Evolutionary conservation across 2,329 filamentous ascomycete genomes (phyloP), one percentile per base, ranked within the genome.

Genomic region (Nannizzia gypsea): DNA sequence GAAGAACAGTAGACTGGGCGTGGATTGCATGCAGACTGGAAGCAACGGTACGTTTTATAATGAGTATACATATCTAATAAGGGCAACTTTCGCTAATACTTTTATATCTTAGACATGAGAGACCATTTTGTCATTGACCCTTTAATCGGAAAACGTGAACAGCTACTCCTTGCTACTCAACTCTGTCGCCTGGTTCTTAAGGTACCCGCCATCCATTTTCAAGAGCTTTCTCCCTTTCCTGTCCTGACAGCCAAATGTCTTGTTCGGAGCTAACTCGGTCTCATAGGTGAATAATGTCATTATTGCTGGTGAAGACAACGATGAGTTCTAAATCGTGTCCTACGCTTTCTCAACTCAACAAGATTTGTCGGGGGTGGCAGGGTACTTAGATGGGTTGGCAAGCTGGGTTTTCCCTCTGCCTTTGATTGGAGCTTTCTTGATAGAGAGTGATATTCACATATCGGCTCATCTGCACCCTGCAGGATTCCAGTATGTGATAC

Each of bases 71-170:
- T 13, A 6, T 34, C 31, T 3, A 15, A 48, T 40, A 6, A 34
- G 22, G 8, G 15, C 54, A 2, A 15, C 20, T 56, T 20, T 20
- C 17, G n/a, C 52, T 62, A 58, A 58, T 50, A 56, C 63, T 61
- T 63, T 46, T 38, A n/a, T 17, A 40, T 57, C 24, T 56, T 70
- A 85, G 86, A 97, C 77, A 99, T 99, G 93, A 91, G 88, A 78
- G 86, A 96, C 67, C 89, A 93, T 66, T 99, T 99, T 75, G 93
- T 96, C 66, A 97, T 99, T 72, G 93, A 99, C 72, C 95, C 93
- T 58, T 79, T 99, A 70, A 99, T 99, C 72, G 93, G 93, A 68
- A 99, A 99, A 83, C 88, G 89, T 76, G 91, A 96, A 78, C 93
- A 99, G 77, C 82, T 99, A 63, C 84, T 96, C 78, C 83, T 99